Percentiles rank a stretch among this genome's conserved stretches.
Evolutionary conservation across 73 alveolate species (phyloP).

Genomic region (Paramecium biaurelia): DNA sequence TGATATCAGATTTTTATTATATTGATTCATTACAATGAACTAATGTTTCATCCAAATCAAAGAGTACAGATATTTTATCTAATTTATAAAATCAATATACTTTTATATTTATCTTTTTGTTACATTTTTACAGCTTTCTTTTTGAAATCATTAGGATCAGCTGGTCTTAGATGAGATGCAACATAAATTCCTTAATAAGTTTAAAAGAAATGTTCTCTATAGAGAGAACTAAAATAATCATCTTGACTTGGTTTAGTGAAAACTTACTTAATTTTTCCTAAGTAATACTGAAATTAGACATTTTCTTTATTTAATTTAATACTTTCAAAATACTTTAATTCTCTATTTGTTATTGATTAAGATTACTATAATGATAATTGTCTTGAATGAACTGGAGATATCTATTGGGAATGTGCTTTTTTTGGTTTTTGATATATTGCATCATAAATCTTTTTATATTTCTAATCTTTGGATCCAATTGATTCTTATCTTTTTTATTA

Average conservation of each 20-base stretch:
- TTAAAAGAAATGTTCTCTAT: background rate
- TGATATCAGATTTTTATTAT: slow-evolving; percentile 21
- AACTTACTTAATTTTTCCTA: background rate
- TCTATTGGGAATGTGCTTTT: background rate
- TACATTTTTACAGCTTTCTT: background rate
- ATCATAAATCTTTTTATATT: background rate
- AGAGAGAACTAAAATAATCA: background rate
- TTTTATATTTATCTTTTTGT: background rate
- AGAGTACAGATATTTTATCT: slow-evolving; percentile 50
- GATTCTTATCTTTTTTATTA: background rate
- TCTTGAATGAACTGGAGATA: background rate
- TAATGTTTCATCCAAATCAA: slow-evolving; percentile 60
- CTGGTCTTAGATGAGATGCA: background rate
- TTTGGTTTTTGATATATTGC: background rate
- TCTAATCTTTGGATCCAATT: background rate
- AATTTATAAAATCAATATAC: background rate
- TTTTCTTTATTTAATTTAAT: background rate
- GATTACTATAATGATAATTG: background rate
- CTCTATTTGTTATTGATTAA: background rate
- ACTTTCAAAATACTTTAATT: slow-evolving; percentile 8
- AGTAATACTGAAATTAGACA: background rate
- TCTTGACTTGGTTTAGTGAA: background rate
- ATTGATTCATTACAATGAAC: slow-evolving; percentile 54
- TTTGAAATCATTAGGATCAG: background rate
- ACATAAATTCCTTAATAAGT: slow-evolving; percentile 25